Conservation (phyloP, 2,329 filamentous ascomycete genomes). For the Xylaria sp. region DNA sequence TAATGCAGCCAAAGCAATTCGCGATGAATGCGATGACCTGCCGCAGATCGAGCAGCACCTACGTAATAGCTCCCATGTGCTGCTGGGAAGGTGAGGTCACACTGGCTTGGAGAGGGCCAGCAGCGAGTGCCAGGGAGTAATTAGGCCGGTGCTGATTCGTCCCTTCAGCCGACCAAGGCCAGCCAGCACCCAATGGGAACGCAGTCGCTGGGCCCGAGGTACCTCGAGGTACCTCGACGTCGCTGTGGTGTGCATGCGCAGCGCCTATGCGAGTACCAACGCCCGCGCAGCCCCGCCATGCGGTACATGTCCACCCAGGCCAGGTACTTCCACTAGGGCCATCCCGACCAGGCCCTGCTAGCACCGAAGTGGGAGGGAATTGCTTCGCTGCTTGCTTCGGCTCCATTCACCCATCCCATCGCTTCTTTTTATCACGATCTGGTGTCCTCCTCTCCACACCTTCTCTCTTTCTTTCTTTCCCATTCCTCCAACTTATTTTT, state of each 20-base stretch:
- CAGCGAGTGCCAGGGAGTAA: constrained; percentile 34
- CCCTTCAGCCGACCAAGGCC: constrained; percentile 39
- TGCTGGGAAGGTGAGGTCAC: constrained; percentile 38
- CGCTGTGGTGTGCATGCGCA: no score
- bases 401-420: constrained; percentile 34
- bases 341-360: constrained; percentile 21
- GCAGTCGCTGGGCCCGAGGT: background rate
- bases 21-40: background rate
- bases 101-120: constrained; percentile 19
- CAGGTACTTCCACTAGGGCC: constrained; percentile 17
- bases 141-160: constrained; percentile 42
- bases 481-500: constrained; percentile 9
- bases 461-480: constrained; percentile 36
- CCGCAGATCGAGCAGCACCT: background rate
- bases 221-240: background rate
- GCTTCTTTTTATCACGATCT: constrained; percentile 42
- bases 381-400: constrained; percentile 31
- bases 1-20: background rate
- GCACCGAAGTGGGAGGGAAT: constrained; percentile 19
- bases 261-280: constrained; percentile 21
- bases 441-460: constrained; percentile 47
- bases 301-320: background rate
- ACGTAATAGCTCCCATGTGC: constrained; percentile 22
- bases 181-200: constrained; percentile 2
- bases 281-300: background rate